Evolutionary conservation across 306 rosid genomes (phyloP).

Genomic region (apple (Malus domestica)): ASM211411v1 NC_041803.1:12229501-12230000

Average conservation of each 20-base stretch:
- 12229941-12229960: neutral
- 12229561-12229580: conserved; percentile 16
- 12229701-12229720: conserved; percentile 33
- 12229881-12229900: neutral
- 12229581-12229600: conserved; percentile 10
- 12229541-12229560: conserved; percentile 7
- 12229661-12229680: conserved; percentile 1
- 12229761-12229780: conserved; percentile 43
- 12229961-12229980: neutral
- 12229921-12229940: conserved; percentile 17
- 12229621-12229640: conserved; percentile 21
- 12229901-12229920: neutral
- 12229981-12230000: neutral
- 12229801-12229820: conserved; percentile 76
- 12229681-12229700: conserved; percentile 25
- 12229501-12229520: conserved; percentile 38
- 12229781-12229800: conserved; percentile 51
- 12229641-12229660: conserved; percentile 7
- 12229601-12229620: conserved; percentile 9
- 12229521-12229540: conserved; percentile 33
- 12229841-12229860: conserved; percentile 5
- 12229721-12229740: conserved; percentile 48
- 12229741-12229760: conserved; percentile 33
- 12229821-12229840: conserved; percentile 41
- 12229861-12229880: conserved; percentile 13